Evolutionary conservation across 208 protist genomes (phyloP).

Genomic region (Naegleria fowleri): DNA sequence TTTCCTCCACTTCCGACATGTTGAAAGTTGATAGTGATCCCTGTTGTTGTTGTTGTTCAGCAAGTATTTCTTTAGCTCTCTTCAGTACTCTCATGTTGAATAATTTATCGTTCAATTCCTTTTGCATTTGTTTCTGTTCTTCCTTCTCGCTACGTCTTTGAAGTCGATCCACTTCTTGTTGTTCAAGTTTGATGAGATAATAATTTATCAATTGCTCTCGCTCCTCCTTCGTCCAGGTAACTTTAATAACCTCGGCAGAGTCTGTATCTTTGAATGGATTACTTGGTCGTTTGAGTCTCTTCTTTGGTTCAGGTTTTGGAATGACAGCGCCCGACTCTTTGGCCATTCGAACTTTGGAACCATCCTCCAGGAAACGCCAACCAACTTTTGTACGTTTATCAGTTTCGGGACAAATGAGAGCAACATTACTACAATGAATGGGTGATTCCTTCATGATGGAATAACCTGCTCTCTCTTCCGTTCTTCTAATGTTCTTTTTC

Average conservation of each 20-base stretch:
- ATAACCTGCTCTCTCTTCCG: neutral
- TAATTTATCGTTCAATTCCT: neutral
- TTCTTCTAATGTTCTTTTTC: slow-evolving; percentile 29
- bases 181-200: neutral
- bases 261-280: neutral
- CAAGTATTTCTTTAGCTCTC: slow-evolving; percentile 18
- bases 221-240: neutral
- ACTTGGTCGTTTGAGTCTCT: neutral
- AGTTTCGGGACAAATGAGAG: slow-evolving; percentile 27
- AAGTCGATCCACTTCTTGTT: neutral
- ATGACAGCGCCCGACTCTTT: neutral
- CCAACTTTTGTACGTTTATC: neutral
- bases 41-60: neutral
- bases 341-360: slow-evolving; percentile 29
- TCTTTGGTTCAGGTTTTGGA: slow-evolving; percentile 26
- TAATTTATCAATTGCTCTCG: neutral
- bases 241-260: neutral
- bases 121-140: neutral
- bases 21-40: neutral
- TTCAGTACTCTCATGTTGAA: neutral
- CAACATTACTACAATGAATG: slow-evolving; percentile 24
- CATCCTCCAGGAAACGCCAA: slow-evolving; percentile 7
- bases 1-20: neutral
- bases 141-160: neutral
- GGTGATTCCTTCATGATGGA: slow-evolving; percentile 22